These are phyloP conservation scores for Pythium chondricola DNA, from an alignment of 352 stramenopile genomes.

Conservation along the genomic window DNA sequence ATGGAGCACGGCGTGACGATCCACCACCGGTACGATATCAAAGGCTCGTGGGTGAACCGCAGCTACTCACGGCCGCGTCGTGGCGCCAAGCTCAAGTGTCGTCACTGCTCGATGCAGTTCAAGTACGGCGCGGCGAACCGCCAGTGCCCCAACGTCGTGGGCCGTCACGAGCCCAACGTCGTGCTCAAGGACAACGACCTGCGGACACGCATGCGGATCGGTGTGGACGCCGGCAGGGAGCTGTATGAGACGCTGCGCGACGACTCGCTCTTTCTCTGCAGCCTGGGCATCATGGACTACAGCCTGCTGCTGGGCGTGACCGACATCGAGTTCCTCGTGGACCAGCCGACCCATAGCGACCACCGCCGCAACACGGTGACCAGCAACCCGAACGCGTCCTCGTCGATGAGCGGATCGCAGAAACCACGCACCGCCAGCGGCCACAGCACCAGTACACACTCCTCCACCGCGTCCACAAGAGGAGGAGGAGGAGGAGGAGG, in stretches of 20 bases:
- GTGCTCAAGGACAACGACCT: slow-evolving; percentile 87
- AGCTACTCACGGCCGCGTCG: slow-evolving; percentile 71
- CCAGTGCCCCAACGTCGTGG: slow-evolving; percentile 74
- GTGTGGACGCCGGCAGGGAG: slow-evolving; percentile 36
- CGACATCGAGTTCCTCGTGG: slow-evolving; percentile 78
- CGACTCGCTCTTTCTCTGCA: slow-evolving; percentile 72
- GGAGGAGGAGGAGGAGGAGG: neutral
- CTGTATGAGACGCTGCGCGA: slow-evolving; percentile 62
- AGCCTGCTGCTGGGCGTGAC: slow-evolving; percentile 83
- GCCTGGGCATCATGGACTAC: slow-evolving; percentile 89
- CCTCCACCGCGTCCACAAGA: neutral
- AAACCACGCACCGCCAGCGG: slow-evolving; percentile 11
- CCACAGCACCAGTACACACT: neutral
- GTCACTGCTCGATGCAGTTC: slow-evolving; percentile 84
- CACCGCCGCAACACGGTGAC: slow-evolving; percentile 24
- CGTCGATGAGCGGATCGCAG: neutral
- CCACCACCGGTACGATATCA: slow-evolving; percentile 88
- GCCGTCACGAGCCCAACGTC: slow-evolving; percentile 76
- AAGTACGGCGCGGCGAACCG: slow-evolving; percentile 62
- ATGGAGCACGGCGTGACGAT: slow-evolving; percentile 60
- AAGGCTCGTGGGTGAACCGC: slow-evolving; percentile 88
- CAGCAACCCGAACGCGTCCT: slow-evolving; percentile 15
- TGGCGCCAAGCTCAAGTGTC: slow-evolving; percentile 77
- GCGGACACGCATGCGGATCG: slow-evolving; percentile 75
- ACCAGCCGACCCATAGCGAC: slow-evolving; percentile 22